phyloP scores from a whole-genome alignment of 129 eudicot genomes.

The Flaveria brownii region DNA sequence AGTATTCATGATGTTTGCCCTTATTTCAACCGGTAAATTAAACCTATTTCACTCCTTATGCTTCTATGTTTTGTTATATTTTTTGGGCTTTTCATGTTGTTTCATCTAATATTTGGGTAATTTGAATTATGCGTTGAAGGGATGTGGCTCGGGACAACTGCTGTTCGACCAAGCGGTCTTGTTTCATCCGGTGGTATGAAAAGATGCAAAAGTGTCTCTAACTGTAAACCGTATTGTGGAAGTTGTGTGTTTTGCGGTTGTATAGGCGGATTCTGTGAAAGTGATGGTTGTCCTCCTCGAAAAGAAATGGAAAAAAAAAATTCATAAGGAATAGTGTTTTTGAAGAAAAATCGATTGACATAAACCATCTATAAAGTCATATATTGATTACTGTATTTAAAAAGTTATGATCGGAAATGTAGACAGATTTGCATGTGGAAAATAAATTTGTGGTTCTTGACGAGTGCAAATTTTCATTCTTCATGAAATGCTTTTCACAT shows the following conservation, averaged over 20 bases:
- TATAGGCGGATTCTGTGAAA: not conserved
- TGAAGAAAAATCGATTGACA: not conserved
- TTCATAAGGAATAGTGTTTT: not conserved
- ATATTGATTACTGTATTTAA: no score
- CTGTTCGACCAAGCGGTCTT: not conserved
- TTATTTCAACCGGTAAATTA: constrained; percentile 27
- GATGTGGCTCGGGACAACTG: not conserved
- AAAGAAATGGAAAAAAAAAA: no score
- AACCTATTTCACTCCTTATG: not conserved
- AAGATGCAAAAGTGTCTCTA: no score
- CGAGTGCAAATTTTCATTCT: no score
- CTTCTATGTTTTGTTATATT: not conserved
- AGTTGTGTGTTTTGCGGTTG: not conserved
- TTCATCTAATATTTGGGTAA: not conserved
- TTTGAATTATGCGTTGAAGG: not conserved
- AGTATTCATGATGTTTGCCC: constrained; percentile 1
- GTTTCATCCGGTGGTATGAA: no score
- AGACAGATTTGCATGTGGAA: no score
- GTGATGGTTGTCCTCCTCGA: not conserved
- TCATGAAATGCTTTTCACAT: no score
- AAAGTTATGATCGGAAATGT: not conserved
- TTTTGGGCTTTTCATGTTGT: not conserved
- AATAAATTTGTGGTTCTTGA: no score
- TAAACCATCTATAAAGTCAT: no score
- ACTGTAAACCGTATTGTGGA: no score